Evolutionary conservation across 306 rosid species (phyloP).

Genomic region (Albizia julibrissin): DNA sequence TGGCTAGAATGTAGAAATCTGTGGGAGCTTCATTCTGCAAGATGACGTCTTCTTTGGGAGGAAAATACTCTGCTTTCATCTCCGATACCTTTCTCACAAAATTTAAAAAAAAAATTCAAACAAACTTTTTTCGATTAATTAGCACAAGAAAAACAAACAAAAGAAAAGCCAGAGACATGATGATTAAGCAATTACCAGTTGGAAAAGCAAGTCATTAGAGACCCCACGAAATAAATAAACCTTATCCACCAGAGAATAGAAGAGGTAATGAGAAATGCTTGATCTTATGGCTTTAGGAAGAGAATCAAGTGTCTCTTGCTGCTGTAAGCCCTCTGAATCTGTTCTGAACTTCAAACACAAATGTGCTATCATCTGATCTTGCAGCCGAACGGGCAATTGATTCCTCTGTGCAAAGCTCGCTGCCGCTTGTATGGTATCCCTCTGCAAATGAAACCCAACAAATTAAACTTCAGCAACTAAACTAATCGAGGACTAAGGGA

Average conservation of each 20-base stretch:
- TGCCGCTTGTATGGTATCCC: conserved; percentile 70
- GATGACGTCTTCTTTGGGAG: conserved; percentile 83
- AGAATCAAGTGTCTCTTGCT: conserved; percentile 71
- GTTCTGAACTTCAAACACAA: conserved; percentile 71
- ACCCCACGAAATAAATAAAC: conserved; percentile 76
- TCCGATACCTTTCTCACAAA: conserved; percentile 60
- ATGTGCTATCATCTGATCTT: conserved; percentile 77
- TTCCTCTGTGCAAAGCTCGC: conserved; percentile 64
- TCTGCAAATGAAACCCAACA: conserved; percentile 37
- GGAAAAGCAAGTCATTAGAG: conserved; percentile 72
- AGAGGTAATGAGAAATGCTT: conserved; percentile 61
- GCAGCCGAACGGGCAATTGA: conserved; percentile 59
- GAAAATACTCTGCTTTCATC: conserved; percentile 84
- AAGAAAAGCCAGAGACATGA: too few relatives aligned
- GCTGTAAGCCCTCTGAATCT: conserved; percentile 75
- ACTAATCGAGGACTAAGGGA: background rate
- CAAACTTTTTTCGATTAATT: too few relatives aligned
- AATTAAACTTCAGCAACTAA: background rate
- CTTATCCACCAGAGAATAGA: conserved; percentile 53
- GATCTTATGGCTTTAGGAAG: conserved; percentile 88
- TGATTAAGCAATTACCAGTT: conserved; percentile 56
- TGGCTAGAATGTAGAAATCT: conserved; percentile 64
- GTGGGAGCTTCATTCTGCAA: conserved; percentile 84
- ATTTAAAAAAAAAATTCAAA: background rate
- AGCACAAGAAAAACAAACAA: too few relatives aligned